A percentile compares a stretch with the other conserved stretches of the same genome.
phyloP scores from a whole-genome alignment of 106 monocot genomes.

The Dactylorhiza incarnata region DNA sequence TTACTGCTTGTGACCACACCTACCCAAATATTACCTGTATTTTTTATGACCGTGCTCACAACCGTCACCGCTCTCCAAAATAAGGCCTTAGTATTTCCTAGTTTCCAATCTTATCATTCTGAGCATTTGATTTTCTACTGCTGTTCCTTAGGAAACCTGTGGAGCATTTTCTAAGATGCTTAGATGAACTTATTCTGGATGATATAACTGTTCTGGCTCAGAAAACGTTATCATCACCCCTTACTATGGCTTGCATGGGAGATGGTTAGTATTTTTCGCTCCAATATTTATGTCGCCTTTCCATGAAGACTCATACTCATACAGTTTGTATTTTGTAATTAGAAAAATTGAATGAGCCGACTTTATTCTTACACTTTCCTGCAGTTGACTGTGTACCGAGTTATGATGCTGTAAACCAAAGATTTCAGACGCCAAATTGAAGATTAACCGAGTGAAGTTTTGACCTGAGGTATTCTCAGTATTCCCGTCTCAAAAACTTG shows the following conservation, averaged over 20 bases:
- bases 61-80: too few species aligned
- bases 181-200: slow-evolving; percentile 63
- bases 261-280: slow-evolving; percentile 36
- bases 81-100: too few species aligned
- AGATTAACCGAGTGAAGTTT: neutral
- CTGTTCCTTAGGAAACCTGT: slow-evolving; percentile 61
- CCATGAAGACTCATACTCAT: neutral
- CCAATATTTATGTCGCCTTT: neutral
- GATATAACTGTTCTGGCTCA: slow-evolving; percentile 48
- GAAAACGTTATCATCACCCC: slow-evolving; percentile 55
- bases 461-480: neutral
- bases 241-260: slow-evolving; percentile 68
- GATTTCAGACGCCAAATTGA: neutral
- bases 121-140: neutral
- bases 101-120: neutral
- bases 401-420: neutral
- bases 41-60: too few species aligned
- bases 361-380: neutral
- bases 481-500: neutral
- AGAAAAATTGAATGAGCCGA: neutral
- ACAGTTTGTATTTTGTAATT: neutral
- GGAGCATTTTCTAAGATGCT: slow-evolving; percentile 53
- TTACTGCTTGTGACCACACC: too few species aligned
- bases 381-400: slow-evolving; percentile 5
- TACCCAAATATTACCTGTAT: too few species aligned